These are phyloP conservation scores for Collybiopsis confluens DNA, from an alignment of 768 basidiomycete species.

Conservation along the genomic window DNA sequence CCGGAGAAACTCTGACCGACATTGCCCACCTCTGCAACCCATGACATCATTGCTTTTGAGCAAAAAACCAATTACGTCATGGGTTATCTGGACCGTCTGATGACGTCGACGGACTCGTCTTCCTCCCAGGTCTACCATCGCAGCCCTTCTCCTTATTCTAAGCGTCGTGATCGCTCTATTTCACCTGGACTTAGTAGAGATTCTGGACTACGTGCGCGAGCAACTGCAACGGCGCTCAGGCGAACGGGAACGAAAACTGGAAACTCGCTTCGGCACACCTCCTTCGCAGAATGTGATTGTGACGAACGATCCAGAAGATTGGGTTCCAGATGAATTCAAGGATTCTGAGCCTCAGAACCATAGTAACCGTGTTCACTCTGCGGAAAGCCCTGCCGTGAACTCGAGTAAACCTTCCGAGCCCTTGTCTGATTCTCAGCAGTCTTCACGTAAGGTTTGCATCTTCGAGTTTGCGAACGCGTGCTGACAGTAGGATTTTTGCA, in stretches of 20 bases:
- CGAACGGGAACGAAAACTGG: constrained; percentile 11
- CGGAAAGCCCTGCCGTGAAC: not conserved
- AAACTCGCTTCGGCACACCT: constrained; percentile 4
- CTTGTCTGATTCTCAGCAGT: not conserved
- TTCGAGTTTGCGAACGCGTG: constrained; percentile 2
- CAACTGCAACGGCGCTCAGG: constrained; percentile 19
- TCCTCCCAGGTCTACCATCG: too few species aligned
- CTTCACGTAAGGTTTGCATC: constrained; percentile 1
- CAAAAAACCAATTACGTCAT: too few species aligned
- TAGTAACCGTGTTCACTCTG: not conserved
- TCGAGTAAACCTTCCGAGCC: not conserved
- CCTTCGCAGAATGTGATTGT: not conserved
- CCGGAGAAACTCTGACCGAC: too few species aligned
- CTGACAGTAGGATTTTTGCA: constrained; percentile 17
- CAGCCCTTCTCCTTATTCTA: constrained; percentile 1
- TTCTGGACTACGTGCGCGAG: constrained; percentile 19
- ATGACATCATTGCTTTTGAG: too few species aligned
- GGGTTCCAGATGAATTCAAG: constrained; percentile 9
- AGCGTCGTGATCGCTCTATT: not conserved
- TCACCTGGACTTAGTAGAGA: constrained; percentile 1
- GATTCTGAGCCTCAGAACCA: not conserved
- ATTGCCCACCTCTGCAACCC: too few species aligned
- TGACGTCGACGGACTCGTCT: too few species aligned
- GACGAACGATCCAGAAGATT: constrained; percentile 1
- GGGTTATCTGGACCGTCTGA: too few species aligned